Evolutionary conservation across 352 stramenopile species (phyloP), one percentile per base, ranked within the genome.

Genomic region (Pythium volutum): DNA sequence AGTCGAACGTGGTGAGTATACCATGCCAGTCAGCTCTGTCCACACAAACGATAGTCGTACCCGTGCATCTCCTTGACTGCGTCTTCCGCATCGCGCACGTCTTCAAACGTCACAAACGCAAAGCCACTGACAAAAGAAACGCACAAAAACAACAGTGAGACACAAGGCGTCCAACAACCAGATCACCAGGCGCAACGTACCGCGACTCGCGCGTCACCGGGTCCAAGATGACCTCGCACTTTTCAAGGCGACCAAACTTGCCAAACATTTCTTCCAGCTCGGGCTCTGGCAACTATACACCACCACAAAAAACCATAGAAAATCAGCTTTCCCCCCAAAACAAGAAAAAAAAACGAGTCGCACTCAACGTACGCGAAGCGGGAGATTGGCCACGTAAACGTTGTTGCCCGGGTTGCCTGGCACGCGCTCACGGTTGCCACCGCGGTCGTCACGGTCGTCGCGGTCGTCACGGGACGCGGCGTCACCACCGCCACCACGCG

Each of bases 161-260:
- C 14, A 15, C 45, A 33, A 48, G 25, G 54, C n/a, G n/a, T 31
- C 58, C 36, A 7, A 42, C 20, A 7, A 56, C 25, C 34, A 23
- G 41, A 16, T 36, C 22, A 16, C 12, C 11, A 33, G n/a, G n/a
- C n/a, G 9, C 23, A 46, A 50, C 72, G 31, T 41, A 91, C 81
- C 81, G 74, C 23, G 84, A 93, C 62, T 89, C 81, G 50, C 71
- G 75, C 57, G 84, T 88, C 42, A 89, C 75, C 11, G 84, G 84
- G 66, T 94, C 82, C 55, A 84, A 49, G 66, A 94, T 94, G 58
- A 94, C 75, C 60, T 94, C 80, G 64, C 80, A 90, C 69, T 89
- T 88, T 55, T 83, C 59, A 18, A 92, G 62, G 8, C 76, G 80
- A 1, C 84, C 84, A 50, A 78, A 94, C 66, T 94, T 92, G 55